These are phyloP conservation scores for Hortaea werneckii DNA, from an alignment of 2,329 filamentous ascomycete genomes.

Conservation along the genomic window DNA sequence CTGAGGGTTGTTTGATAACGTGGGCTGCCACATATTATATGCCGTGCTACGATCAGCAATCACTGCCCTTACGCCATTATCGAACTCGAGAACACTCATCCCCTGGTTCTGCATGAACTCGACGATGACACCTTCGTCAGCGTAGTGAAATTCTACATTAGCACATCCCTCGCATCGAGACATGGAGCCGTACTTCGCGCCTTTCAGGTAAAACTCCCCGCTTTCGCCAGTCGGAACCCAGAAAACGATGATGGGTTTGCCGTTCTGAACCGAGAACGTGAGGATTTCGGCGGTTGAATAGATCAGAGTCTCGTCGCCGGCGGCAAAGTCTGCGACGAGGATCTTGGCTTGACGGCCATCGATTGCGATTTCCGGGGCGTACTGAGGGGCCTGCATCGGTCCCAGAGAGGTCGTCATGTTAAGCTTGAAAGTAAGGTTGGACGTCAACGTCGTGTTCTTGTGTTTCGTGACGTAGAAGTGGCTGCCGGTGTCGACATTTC, in stretches of 20 bases:
- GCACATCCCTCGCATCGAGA: slow-evolving; percentile 32
- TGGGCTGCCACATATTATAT: slow-evolving; percentile 31
- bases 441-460: slow-evolving; percentile 41
- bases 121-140: slow-evolving; percentile 26
- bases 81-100: slow-evolving; percentile 26
- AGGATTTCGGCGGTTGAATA: slow-evolving; percentile 49
- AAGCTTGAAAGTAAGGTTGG: slow-evolving; percentile 45
- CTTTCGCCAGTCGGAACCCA: slow-evolving; percentile 31
- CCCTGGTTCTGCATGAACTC: slow-evolving; percentile 25
- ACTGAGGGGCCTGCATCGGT: slow-evolving; percentile 43
- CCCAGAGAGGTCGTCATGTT: slow-evolving; percentile 48
- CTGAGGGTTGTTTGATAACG: slow-evolving; percentile 29
- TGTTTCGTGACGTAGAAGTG: slow-evolving; percentile 53
- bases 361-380: slow-evolving; percentile 39
- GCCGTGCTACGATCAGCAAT: slow-evolving; percentile 29
- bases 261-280: slow-evolving; percentile 32
- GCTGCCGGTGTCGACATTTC: slow-evolving; percentile 47
- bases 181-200: slow-evolving; percentile 27
- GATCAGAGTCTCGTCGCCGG: slow-evolving; percentile 42
- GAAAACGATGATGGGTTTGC: slow-evolving; percentile 28
- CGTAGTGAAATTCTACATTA: slow-evolving; percentile 33
- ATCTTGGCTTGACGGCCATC: slow-evolving; percentile 55
- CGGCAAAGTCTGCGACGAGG: slow-evolving; percentile 48
- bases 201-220: slow-evolving; percentile 32
- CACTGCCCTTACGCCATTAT: slow-evolving; percentile 27